phyloP scores from a whole-genome alignment of 257 asterid genomes.

The Lycium ferocissimum region DNA sequence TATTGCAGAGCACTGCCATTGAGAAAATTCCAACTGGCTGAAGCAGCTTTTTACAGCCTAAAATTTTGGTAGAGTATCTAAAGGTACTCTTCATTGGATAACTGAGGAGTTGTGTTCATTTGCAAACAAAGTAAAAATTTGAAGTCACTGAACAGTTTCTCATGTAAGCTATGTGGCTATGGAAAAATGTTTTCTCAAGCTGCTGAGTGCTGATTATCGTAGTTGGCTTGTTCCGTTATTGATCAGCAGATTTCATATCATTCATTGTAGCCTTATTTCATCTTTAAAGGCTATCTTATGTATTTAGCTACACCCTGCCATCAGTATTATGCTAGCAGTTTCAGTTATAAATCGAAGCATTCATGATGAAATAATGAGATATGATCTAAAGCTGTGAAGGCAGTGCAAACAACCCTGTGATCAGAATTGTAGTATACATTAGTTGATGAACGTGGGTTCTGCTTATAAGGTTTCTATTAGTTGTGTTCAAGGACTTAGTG shows the following conservation, averaged over 20 bases:
- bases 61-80: not conserved
- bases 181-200: not conserved
- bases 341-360: no score
- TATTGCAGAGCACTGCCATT: no score
- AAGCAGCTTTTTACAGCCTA: not conserved
- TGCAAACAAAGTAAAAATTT: not conserved
- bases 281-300: not conserved
- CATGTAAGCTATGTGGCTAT: not conserved
- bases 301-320: not conserved
- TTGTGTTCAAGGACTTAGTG: not conserved
- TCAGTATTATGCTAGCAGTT: no score
- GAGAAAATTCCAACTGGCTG: slow-evolving; percentile 5
- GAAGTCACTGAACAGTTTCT: slow-evolving; percentile 6
- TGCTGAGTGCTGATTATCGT: not conserved
- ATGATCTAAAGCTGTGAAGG: no score
- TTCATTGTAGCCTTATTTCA: not conserved
- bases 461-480: not conserved
- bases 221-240: not conserved
- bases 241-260: not conserved
- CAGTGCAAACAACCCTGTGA: no score
- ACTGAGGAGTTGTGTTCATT: not conserved
- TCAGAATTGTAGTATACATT: not conserved
- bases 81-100: not conserved
- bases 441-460: not conserved
- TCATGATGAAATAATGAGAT: no score